Conservation (phyloP, 495 filamentous ascomycete genomes). For the Penicillium flavigenum region DNA sequence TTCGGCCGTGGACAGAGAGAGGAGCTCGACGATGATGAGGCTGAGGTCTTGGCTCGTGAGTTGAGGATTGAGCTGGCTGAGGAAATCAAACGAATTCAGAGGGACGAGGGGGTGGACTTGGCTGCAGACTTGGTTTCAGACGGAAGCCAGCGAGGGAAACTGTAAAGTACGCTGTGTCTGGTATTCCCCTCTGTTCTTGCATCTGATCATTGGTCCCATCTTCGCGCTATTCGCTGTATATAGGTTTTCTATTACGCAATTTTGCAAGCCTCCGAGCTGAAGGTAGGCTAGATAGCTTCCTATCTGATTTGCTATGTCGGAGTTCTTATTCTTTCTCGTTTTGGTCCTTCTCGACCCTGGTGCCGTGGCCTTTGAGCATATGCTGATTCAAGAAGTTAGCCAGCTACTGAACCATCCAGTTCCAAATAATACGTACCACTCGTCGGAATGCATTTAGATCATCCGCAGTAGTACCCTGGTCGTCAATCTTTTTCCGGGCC, state of each 20-base stretch:
- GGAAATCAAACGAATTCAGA: constrained; percentile 50
- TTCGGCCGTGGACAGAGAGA: constrained; percentile 81
- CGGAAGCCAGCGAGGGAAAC: constrained; percentile 22
- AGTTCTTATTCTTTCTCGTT: constrained; percentile 11
- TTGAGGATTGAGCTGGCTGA: constrained; percentile 61
- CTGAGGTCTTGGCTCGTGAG: constrained; percentile 55
- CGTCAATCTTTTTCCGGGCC: constrained; percentile 39
- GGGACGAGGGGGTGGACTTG: constrained; percentile 46
- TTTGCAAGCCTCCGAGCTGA: background rate
- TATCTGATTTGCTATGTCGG: background rate
- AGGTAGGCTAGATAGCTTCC: background rate
- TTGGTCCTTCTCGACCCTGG: background rate
- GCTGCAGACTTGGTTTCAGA: constrained; percentile 17
- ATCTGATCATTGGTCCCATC: background rate
- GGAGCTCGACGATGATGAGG: constrained; percentile 87
- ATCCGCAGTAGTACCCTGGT: constrained; percentile 56
- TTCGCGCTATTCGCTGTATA: background rate
- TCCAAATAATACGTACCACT: constrained; percentile 35
- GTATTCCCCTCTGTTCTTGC: constrained; percentile 1
- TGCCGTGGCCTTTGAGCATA: constrained; percentile 14
- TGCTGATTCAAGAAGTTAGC: constrained; percentile 19
- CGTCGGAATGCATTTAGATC: constrained; percentile 81
- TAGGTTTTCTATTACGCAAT: background rate
- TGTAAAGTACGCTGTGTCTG: constrained; percentile 18
- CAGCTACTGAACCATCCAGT: background rate